phyloP scores from a whole-genome alignment of 2,329 filamentous ascomycete species.

The Xylaria digitata region DNA sequence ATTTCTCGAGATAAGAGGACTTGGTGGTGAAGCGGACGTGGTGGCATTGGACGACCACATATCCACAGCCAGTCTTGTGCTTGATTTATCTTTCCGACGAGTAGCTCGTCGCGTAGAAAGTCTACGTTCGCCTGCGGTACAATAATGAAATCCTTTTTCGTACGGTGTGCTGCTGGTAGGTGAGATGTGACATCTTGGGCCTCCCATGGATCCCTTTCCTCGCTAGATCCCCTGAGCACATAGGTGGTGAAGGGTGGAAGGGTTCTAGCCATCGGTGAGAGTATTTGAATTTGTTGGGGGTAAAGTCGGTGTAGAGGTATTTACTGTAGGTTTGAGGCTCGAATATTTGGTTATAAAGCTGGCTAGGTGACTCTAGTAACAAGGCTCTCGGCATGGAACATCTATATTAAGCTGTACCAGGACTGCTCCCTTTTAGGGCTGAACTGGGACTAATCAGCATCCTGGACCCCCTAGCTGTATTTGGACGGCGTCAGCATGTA shows the following conservation, averaged over 20 bases:
- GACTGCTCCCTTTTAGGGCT: slow-evolving; percentile 30
- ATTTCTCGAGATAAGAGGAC: slow-evolving; percentile 50
- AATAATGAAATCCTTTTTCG: slow-evolving; percentile 47
- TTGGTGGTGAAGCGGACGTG: slow-evolving; percentile 55
- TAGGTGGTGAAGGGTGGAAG: slow-evolving; percentile 27
- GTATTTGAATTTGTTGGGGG: background rate
- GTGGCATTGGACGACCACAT: slow-evolving; percentile 52
- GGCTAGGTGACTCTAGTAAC: background rate
- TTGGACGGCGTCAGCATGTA: slow-evolving; percentile 19
- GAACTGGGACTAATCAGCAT: slow-evolving; percentile 23
- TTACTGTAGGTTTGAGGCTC: background rate
- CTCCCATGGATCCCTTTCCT: slow-evolving; percentile 4
- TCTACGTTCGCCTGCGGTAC: slow-evolving; percentile 39
- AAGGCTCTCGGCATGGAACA: background rate
- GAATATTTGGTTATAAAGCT: background rate
- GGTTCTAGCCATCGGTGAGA: slow-evolving; percentile 10
- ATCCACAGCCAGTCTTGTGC: slow-evolving; percentile 50
- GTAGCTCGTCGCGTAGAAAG: slow-evolving; percentile 49
- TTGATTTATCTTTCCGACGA: slow-evolving; percentile 48
- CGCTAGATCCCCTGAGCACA: slow-evolving; percentile 17
- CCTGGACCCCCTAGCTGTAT: slow-evolving; percentile 11
- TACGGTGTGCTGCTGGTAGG: slow-evolving; percentile 49
- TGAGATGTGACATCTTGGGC: slow-evolving; percentile 26
- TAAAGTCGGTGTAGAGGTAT: no score
- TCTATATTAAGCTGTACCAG: background rate